Conservation (phyloP, 345 rosid species). For the Rhodomyrtus tomentosa region DNA sequence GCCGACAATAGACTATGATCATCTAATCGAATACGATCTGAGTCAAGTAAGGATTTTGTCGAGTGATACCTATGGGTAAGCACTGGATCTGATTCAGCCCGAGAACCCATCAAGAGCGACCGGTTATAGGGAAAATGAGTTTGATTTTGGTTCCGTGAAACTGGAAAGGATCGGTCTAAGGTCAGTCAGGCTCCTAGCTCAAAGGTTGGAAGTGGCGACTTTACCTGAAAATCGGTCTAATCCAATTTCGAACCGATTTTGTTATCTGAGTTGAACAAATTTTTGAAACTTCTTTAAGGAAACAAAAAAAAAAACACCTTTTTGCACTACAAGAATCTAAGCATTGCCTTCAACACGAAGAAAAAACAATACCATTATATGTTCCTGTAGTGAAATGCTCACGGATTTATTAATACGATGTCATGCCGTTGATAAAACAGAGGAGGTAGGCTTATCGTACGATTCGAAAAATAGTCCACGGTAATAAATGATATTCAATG, state of each 20-base stretch:
- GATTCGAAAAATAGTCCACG: not conserved
- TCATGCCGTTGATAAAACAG: not conserved
- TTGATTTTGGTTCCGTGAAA: fast-evolving
- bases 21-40: not conserved
- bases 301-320: not conserved
- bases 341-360: not conserved
- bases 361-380: not conserved
- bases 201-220: not conserved
- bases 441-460: not conserved
- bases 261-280: fast-evolving
- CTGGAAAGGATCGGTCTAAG: not conserved
- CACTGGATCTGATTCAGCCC: not conserved
- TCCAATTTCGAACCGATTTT: not conserved
- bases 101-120: fast-evolving
- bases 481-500: not conserved
- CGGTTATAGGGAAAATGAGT: not conserved
- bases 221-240: fast-evolving
- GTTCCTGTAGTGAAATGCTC: not conserved
- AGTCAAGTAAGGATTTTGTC: not conserved
- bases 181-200: fast-evolving
- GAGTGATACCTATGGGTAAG: not conserved
- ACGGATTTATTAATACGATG: not conserved
- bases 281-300: not conserved
- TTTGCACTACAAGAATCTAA: not conserved
- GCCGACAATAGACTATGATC: not conserved